Evolutionary conservation across 164 flowering plant genomes (phyloP), one percentile per base, ranked within the genome.

Genomic region (Aristolochia californica): DNA sequence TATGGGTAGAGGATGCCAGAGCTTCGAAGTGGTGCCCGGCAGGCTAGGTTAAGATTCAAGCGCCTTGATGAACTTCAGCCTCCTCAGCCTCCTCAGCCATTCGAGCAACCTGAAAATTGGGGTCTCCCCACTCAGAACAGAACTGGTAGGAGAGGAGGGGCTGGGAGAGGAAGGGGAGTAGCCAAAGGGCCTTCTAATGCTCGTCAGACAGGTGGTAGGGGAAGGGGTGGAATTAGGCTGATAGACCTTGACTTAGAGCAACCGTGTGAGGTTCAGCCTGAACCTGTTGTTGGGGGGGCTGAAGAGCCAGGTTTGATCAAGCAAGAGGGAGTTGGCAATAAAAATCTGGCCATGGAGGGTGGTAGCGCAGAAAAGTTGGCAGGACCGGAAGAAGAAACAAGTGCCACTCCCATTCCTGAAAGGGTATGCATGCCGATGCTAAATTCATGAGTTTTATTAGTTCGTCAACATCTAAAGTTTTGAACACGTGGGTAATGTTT

Each of bases 1-100:
- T 78, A 90, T 90, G 95, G 95, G 82, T 49, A 76, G 84, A 90
- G 71, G 75, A 90, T 90, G 97, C 95, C 93, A 67, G 95, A 87
- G 77, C 68, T 87, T 84, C 77, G 91, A 72, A 89, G 91, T 70
- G 93, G 97, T 80, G 87, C 90, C 50, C 73, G 97, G 62, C 67
- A 72, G 59, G 62, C 72, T 65, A 69, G 75, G 55, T 56, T 72
- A 59, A 85, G 90, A 78, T 87, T 93, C 51, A 84, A 80, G 66
- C 83, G 88, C 56, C 82, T 90, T 75, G 88, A 82, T 69, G 84
- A 85, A 65, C 78, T 83, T 71, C 93, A 83, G 77, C 79, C 86
- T 71, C 68, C 76, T 30, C 62, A 78, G 8, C 43, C 54, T 13
- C 58, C 16, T 44, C 85, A 80, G 68, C 83, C 78, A 20, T 44